A percentile compares a stretch with the other conserved stretches of the same genome.
phyloP scores from a whole-genome alignment of 2,329 filamentous ascomycete genomes.

The Coniochaeta pulveracea region DNA sequence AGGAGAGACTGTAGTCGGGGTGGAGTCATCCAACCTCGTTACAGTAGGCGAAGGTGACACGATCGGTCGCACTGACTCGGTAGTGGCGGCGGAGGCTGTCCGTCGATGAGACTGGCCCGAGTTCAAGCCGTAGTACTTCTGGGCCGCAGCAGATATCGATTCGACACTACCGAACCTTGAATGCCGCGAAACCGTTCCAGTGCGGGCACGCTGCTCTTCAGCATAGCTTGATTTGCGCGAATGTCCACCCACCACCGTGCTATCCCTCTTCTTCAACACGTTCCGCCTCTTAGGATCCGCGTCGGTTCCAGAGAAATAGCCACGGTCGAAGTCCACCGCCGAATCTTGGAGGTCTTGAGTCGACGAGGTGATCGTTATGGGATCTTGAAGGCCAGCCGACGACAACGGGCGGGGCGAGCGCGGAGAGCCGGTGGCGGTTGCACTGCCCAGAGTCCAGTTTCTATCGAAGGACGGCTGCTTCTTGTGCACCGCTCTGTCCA shows the following conservation, averaged over 20 bases:
- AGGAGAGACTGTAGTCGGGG: conserved; percentile 22
- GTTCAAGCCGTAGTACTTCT: conserved; percentile 56
- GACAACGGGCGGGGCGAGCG: conserved; percentile 36
- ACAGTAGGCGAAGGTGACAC: conserved; percentile 44
- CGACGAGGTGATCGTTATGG: conserved; percentile 21
- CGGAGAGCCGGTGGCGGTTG: conserved; percentile 24
- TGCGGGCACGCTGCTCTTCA: conserved; percentile 60
- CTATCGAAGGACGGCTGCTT: conserved; percentile 60
- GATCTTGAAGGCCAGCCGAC: conserved; percentile 37
- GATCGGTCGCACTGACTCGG: conserved; percentile 43
- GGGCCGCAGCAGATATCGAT: conserved; percentile 57
- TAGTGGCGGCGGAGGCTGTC: conserved; percentile 48
- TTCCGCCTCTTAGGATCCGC: conserved; percentile 66
- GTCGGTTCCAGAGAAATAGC: conserved; percentile 89
- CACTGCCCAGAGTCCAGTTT: conserved; percentile 55
- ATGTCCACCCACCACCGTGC: conserved; percentile 34
- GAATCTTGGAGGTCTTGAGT: conserved; percentile 32
- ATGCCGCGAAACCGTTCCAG: conserved; percentile 56
- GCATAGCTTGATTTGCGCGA: conserved; percentile 66
- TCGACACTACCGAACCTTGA: conserved; percentile 72
- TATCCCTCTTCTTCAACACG: conserved; percentile 69
- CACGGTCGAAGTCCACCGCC: conserved; percentile 61
- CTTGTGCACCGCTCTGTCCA: conserved; percentile 31
- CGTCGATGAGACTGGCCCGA: conserved; percentile 44
- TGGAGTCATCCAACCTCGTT: conserved; percentile 41